Evolutionary conservation across 202 grass and related monocot genomes (phyloP).

Genomic region (Setaria viridis): DNA sequence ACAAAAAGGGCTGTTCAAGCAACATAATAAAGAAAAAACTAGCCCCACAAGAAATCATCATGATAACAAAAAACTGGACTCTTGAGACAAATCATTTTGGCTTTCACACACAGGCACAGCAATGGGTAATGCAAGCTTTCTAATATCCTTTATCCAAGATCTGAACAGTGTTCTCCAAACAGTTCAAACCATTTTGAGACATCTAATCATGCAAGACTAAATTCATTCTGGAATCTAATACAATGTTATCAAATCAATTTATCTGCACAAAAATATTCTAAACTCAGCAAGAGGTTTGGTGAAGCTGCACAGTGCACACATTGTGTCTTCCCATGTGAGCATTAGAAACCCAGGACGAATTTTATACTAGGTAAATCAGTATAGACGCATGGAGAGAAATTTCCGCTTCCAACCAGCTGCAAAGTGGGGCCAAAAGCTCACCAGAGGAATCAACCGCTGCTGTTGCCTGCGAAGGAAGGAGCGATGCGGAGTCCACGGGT

Average conservation of each 20-base stretch:
- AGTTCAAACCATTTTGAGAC: slow-evolving; percentile 1
- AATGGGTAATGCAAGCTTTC: neutral
- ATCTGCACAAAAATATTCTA: neutral
- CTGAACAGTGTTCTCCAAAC: neutral
- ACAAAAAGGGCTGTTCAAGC: neutral
- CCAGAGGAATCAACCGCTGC: slow-evolving; percentile 6
- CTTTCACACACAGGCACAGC: neutral
- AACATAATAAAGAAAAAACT: neutral
- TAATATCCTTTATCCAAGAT: neutral
- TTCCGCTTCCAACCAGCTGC: slow-evolving; percentile 2
- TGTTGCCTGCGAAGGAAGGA: neutral
- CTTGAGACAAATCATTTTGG: neutral
- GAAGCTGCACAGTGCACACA: slow-evolving; percentile 2
- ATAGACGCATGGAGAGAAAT: neutral
- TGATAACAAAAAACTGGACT: neutral
- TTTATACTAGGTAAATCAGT: neutral
- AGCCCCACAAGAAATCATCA: neutral
- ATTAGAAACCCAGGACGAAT: neutral
- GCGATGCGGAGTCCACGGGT: neutral
- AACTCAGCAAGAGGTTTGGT: neutral
- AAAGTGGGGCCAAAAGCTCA: neutral
- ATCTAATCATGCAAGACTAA: neutral
- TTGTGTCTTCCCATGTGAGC: neutral
- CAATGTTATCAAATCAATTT: neutral
- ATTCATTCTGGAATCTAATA: neutral